Conservation (phyloP, 2,329 filamentous ascomycete genomes). For the Endoconidiophora polonica region DNA sequence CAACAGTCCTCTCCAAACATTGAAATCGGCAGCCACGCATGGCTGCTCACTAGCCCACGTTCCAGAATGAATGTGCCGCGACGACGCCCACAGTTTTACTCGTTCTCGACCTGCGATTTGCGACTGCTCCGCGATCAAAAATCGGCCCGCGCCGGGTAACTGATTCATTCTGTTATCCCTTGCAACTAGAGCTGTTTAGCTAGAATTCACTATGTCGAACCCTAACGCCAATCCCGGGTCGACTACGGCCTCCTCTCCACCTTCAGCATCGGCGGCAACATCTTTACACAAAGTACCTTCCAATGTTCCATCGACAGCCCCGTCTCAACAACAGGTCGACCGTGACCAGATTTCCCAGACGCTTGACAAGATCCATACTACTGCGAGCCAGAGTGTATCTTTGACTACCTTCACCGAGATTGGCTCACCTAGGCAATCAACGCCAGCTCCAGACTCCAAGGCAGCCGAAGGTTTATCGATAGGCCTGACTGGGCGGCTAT, state of each 20-base stretch:
- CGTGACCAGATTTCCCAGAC: constrained; percentile 60
- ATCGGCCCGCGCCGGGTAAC: too few relatives aligned
- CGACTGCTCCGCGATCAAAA: too few relatives aligned
- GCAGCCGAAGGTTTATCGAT: constrained; percentile 64
- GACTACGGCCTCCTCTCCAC: background rate
- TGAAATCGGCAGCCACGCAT: too few relatives aligned
- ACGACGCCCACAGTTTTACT: background rate
- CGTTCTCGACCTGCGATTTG: background rate
- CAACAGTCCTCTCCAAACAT: too few relatives aligned
- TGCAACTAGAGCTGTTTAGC: too few relatives aligned
- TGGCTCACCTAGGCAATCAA: constrained; percentile 49
- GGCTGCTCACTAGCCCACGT: too few relatives aligned
- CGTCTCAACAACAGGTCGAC: constrained; percentile 30
- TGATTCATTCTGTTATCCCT: too few relatives aligned
- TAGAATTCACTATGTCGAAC: background rate
- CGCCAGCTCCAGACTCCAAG: constrained; percentile 47
- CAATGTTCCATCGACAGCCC: constrained; percentile 25
- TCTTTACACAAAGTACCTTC: constrained; percentile 25
- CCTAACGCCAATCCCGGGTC: background rate
- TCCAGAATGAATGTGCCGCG: constrained; percentile 2
- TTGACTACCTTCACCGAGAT: constrained; percentile 93
- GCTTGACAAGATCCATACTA: constrained; percentile 74
- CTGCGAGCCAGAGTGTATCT: constrained; percentile 68
- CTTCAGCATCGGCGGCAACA: constrained; percentile 10
- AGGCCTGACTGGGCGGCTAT: constrained; percentile 72